These are phyloP conservation scores for Sporobolomyces pararoseus DNA, from an alignment of 768 basidiomycete genomes.

Conservation along the genomic window DNA sequence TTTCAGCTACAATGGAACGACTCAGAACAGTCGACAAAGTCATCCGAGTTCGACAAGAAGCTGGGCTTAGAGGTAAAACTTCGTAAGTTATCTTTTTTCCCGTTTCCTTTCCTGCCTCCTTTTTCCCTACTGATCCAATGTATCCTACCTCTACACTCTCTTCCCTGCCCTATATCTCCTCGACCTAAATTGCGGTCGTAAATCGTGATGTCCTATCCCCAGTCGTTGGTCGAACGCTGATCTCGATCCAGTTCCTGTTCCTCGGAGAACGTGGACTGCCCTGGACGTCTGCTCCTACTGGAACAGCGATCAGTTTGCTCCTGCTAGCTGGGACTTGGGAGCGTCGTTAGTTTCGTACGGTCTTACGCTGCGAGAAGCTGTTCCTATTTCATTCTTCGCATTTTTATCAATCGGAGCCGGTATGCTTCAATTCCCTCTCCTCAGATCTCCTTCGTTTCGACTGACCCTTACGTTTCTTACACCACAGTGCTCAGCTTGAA, in stretches of 20 bases:
- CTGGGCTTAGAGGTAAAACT: background rate
- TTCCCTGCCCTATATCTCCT: no score
- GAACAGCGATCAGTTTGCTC: slow-evolving; percentile 18
- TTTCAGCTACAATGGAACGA: slow-evolving; percentile 3
- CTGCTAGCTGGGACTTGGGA: slow-evolving; percentile 17
- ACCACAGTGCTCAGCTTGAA: slow-evolving; percentile 35
- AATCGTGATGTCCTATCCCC: no score
- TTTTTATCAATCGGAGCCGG: slow-evolving; percentile 20
- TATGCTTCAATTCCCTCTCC: background rate
- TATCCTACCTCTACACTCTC: no score
- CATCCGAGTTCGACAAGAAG: slow-evolving; percentile 12
- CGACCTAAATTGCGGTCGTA: no score
- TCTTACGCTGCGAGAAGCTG: background rate
- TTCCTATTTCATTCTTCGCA: slow-evolving; percentile 23
- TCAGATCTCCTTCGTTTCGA: background rate
- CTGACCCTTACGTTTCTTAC: no score
- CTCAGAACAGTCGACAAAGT: slow-evolving; percentile 4
- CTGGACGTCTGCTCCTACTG: slow-evolving; percentile 14
- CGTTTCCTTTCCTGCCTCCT: no score
- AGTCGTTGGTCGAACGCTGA: slow-evolving; percentile 12
- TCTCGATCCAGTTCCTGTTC: slow-evolving; percentile 19
- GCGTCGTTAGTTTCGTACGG: slow-evolving; percentile 4
- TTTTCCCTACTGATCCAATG: no score
- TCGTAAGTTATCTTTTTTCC: no score
- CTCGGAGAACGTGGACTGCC: slow-evolving; percentile 6